Evolutionary conservation across 441 rosid genomes (phyloP), one percentile per base, ranked within the genome.

Genomic region (Hura crepitans): DNA sequence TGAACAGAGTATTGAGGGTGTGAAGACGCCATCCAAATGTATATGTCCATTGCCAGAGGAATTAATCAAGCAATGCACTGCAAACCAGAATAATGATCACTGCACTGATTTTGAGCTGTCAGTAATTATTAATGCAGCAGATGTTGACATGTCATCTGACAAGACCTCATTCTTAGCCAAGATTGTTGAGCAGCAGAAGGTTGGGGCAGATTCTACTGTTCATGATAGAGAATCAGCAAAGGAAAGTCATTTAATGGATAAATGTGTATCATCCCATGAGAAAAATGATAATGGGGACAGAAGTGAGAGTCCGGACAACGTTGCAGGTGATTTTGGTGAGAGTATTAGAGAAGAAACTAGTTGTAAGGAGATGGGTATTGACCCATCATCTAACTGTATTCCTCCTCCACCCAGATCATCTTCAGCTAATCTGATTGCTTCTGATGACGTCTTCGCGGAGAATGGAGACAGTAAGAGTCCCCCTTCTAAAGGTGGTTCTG

Each of bases 351-450:
- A 71, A 71, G 76, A 70, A 74, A 76, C 64, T 59, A 28, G 61
- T 59, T 35, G 33, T 51, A 65, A 71, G 12, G 71, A 63, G 66
- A 74, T 68, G 76, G 83, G 74, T 35, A 63, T 66, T 67, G 79
- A 73, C 18, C 66, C 71, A 31, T 64, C 84, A 71, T 54, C 67
- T 12, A 62, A 49, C 23, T 15, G 57, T 54, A 69, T 62, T n/a
- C n/a, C n/a, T 70, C 69, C 75, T 65, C 62, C 60, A 2, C 66
- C 68, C 6, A 65, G 70, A 65, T 68, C 65, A 51, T 46, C 59
- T 65, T 65, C 66, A 12, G 56, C 54, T 70, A 66, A 59, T 23
- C 77, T 71, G 54, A 66, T 71, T 68, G 67, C 61, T 55, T 47
- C 74, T 57, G 35, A 65, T 72, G 78, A 75, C 70, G 62, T 63